These are phyloP conservation scores for Phyllostachys edulis DNA, from an alignment of 176 grass and related monocot species.

Conservation along the genomic window DNA sequence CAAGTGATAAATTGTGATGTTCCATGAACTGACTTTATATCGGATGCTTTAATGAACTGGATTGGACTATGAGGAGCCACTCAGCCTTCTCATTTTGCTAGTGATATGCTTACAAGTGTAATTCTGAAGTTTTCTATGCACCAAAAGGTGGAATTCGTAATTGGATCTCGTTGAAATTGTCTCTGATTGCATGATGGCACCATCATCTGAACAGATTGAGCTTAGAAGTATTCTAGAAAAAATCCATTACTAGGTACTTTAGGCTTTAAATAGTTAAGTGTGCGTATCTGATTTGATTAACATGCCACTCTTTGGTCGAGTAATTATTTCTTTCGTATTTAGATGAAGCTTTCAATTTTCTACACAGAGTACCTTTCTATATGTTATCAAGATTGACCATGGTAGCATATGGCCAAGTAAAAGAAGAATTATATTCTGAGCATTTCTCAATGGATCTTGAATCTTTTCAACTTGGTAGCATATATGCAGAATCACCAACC, in stretches of 20 bases:
- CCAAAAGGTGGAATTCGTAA: not conserved
- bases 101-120: not conserved
- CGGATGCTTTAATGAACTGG: not conserved
- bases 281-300: not conserved
- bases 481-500: slow-evolving; percentile 2
- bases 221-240: not conserved
- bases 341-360: not conserved
- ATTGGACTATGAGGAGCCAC: not conserved
- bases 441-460: not conserved
- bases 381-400: not conserved
- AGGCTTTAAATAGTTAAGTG: not conserved
- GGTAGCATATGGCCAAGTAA: not conserved
- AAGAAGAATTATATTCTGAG: not conserved
- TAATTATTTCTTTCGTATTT: not conserved
- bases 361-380: not conserved
- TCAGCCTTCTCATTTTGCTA: not conserved
- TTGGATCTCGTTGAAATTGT: not conserved
- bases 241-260: not conserved
- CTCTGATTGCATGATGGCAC: not conserved
- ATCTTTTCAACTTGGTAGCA: not conserved
- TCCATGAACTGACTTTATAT: not conserved
- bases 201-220: not conserved
- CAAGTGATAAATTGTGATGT: not conserved
- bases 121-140: not conserved
- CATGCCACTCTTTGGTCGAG: not conserved